Base-by-base conservation (phyloP, 345 rosid species). In the Noccaea bulbosa region DNA sequence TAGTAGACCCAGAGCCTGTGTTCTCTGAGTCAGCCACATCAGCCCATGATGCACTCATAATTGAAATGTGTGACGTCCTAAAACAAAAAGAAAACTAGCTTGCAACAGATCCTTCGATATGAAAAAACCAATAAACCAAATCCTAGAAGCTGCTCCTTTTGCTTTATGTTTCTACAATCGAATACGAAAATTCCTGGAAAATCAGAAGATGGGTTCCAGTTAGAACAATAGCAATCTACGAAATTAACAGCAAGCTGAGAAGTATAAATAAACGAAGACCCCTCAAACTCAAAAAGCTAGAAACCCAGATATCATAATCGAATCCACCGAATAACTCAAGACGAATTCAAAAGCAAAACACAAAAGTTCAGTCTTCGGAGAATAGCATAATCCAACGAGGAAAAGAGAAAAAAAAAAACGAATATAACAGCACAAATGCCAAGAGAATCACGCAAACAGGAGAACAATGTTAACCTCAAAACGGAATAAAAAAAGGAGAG, bases 11-110 rank as follows among this genome's bases (percentile, higher is more conserved):
- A 74, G 83, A 53, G 22, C 57, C 72, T 43, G 73, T 80, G 79
- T 86, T 87, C 81, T 92, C 98, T 78, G 98, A 80, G 74, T 86
- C 89, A 61, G 90, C 98, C 77, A 84, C 97, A 85, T 94, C 99
- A 11, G 99, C 99, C 99, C 99, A 94, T 81, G 97, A 89, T 72
- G 84, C 86, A 85, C 77, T 86, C 89, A 81, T 79, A 80, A 79
- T 70, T 50, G 16, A 66, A 65, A 54, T 11, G 34, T 45, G 15
- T 39, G 50, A 54, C 57, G 22, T 39, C 56, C 68, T 45, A 65
- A 53, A 12, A 52, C 20, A 52, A 27, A 52, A 52, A 1, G 47
- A 71, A 68, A 45, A 59, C 17, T 60, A 55, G 43, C 58, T 67
- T n/a, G 16, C 61, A 56, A 15, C 17, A 34, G 45, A 6, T 10